Base-by-base conservation (phyloP, 306 rosid species). In the Cucurbita pepo region DNA sequence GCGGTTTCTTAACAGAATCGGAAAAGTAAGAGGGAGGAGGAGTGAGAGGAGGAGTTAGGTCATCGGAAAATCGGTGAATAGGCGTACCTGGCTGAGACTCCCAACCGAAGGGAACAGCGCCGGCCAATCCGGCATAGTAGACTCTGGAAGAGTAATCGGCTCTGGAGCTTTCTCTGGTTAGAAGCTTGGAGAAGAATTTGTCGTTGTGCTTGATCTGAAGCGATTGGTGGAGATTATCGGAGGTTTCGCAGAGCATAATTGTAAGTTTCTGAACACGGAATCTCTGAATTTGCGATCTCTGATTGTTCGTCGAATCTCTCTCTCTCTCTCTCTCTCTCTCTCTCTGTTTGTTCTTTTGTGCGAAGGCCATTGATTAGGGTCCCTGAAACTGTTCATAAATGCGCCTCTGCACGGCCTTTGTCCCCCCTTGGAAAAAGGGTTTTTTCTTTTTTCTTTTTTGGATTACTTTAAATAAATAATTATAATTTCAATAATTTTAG, bases 21-120 rank as follows among this genome's bases (percentile, higher is more conserved):
- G 60, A 58, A 14, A 71, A 81, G 77, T 83, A 86, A 9, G 99
- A 88, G 56, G 99, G 98, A 66, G 98, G 98, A 53, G 97, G 98
- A 55, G 96, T 88, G 16, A 94, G 86, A 72, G 98, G 97, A 63
- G 96, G 97, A 2, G 87, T 80, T 45, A 83, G 50, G 65, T 59
- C 55, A 4, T 85, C 76, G 67, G 83, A 76, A 77, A 85, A 60
- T n/a, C 85, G 81, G 70, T 82, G 56, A 38, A 89, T 90, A 2
- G 98, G 98, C 8, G 97, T 94, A 22, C 98, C 98, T 58, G 98
- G 98, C 54, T 79, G 88, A 69, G 98, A 90, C 63, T 94, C 98
- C 97, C 97, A 94, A 25, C 76, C 60, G 79, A 94, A 94, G 0
- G 99, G 96, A 0, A 94, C 82, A 3, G 88, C 81, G 5, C 87